phyloP scores from a whole-genome alignment of 2,329 filamentous ascomycete genomes.

The Arthrobotrys megalospora region DNA sequence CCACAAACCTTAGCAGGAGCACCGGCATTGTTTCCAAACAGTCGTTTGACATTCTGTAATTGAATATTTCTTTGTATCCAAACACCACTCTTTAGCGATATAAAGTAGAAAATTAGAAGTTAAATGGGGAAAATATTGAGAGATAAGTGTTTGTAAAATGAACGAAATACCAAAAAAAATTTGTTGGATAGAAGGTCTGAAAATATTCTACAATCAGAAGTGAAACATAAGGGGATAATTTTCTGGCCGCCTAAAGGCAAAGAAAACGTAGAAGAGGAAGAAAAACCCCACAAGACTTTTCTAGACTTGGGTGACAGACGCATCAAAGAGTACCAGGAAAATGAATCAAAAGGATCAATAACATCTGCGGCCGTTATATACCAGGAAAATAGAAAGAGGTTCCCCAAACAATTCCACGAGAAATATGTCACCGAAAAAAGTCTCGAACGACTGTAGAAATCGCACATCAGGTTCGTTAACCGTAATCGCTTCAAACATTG shows the following conservation, averaged over 20 bases:
- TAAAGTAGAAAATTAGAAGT: too few relatives aligned
- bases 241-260: slow-evolving; percentile 16
- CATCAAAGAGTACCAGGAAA: not conserved
- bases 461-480: slow-evolving; percentile 48
- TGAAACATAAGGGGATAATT: slow-evolving; percentile 25
- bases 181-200: slow-evolving; percentile 3
- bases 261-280: slow-evolving; percentile 29
- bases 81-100: too few relatives aligned
- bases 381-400: slow-evolving; percentile 16
- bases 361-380: slow-evolving; percentile 42
- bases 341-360: not conserved
- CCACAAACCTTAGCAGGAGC: too few relatives aligned
- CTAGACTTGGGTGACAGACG: slow-evolving; percentile 19
- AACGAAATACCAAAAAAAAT: not conserved
- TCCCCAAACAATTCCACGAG: slow-evolving; percentile 8
- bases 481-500: slow-evolving; percentile 55
- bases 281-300: slow-evolving; percentile 36
- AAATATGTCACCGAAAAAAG: not conserved
- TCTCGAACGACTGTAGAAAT: slow-evolving; percentile 21
- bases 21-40: too few relatives aligned
- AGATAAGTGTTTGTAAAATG: not conserved
- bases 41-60: too few relatives aligned
- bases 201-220: slow-evolving; percentile 58
- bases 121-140: too few relatives aligned
- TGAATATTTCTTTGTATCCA: too few relatives aligned